These are phyloP conservation scores for Didymella exigua DNA, from an alignment of 2,329 filamentous ascomycete genomes.

Conservation along the genomic window DNA sequence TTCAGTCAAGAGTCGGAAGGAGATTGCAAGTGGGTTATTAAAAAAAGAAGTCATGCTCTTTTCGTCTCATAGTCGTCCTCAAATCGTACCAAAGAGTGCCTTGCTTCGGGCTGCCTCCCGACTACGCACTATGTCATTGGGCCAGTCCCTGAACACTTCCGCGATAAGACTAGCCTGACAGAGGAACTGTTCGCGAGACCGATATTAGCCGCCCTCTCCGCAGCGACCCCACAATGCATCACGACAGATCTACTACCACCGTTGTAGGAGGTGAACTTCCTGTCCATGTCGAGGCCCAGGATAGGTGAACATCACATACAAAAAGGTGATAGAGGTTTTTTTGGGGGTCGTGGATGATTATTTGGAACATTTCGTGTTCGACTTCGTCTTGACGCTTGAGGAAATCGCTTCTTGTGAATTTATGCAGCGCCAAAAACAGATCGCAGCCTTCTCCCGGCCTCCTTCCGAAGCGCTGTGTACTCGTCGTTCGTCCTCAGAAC, in stretches of 20 bases:
- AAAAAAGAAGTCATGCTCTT: not conserved
- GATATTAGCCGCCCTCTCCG: constrained; percentile 11
- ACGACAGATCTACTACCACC: not conserved
- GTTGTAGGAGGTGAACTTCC: constrained; percentile 1
- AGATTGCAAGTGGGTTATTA: not conserved
- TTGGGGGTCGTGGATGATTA: not conserved
- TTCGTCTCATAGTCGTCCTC: not conserved
- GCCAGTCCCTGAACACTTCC: not conserved
- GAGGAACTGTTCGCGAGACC: constrained; percentile 5
- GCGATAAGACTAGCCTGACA: constrained; percentile 9
- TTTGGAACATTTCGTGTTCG: not conserved
- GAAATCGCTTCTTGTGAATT: not conserved
- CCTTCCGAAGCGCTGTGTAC: constrained; percentile 33
- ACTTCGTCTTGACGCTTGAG: constrained; percentile 2
- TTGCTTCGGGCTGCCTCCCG: constrained; percentile 15
- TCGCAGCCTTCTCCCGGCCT: constrained; percentile 30
- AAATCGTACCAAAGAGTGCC: not conserved
- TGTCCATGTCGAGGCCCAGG: not conserved
- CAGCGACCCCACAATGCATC: constrained; percentile 13
- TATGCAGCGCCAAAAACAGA: constrained; percentile 18
- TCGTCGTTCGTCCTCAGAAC: constrained; percentile 54
- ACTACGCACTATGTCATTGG: constrained; percentile 6
- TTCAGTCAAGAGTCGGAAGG: not conserved
- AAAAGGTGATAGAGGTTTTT: not conserved
- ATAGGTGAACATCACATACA: not conserved